A percentile compares a stretch with the other conserved stretches of the same genome.
Evolutionary conservation across 495 filamentous ascomycete genomes (phyloP).

Genomic region (Penicillium longicatenatum): DNA sequence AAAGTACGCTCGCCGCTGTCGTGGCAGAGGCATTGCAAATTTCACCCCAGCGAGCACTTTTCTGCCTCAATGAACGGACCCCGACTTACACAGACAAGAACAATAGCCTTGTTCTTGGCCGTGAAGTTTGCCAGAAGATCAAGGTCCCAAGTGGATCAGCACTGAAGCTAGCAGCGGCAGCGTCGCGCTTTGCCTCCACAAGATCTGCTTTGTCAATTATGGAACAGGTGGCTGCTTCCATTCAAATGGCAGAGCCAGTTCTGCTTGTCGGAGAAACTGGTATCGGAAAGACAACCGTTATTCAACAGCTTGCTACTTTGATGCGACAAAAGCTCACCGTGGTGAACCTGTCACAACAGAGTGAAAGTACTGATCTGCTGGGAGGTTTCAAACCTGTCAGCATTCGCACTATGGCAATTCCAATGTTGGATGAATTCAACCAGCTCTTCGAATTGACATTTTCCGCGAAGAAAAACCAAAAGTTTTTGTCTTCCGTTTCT

Average conservation of each 20-base stretch:
- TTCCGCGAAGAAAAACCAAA: conserved; percentile 80
- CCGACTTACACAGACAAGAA: conserved; percentile 63
- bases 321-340: conserved; percentile 82
- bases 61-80: conserved; percentile 67
- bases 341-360: conserved; percentile 96
- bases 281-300: conserved; percentile 93
- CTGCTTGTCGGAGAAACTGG: conserved; percentile 96
- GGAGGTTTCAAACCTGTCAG: conserved; percentile 97
- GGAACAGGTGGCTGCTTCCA: conserved; percentile 81
- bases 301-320: conserved; percentile 85
- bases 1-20: conserved; percentile 58
- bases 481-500: conserved; percentile 74
- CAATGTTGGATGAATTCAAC: conserved; percentile 91
- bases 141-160: conserved; percentile 41
- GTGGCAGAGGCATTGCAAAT: conserved; percentile 86
- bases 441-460: conserved; percentile 85
- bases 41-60: conserved; percentile 72
- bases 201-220: conserved; percentile 53
- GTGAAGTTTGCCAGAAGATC: conserved; percentile 54
- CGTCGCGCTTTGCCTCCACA: conserved; percentile 48
- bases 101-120: conserved; percentile 63
- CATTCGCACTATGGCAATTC: conserved; percentile 81
- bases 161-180: conserved; percentile 35
- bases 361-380: conserved; percentile 88
- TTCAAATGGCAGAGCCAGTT: conserved; percentile 82